A percentile compares a stretch with the other conserved stretches of the same genome.
phyloP scores from a whole-genome alignment of 1,284 basidiomycete genomes.

The Omphalotus olearius region DNA sequence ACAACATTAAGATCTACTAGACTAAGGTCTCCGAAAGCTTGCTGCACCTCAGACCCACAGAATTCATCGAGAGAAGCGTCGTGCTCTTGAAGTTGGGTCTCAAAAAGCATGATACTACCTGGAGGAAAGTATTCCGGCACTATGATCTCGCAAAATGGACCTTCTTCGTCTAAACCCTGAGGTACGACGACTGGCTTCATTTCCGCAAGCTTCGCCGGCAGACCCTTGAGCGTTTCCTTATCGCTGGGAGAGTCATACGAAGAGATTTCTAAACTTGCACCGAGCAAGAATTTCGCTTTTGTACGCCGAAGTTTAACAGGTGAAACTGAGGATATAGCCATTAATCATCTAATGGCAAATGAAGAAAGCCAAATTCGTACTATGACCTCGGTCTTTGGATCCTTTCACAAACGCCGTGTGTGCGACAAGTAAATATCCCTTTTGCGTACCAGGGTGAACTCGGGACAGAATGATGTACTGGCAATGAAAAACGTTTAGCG shows the following conservation, averaged over 20 bases:
- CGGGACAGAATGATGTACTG: constrained; percentile 92
- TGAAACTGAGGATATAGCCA: constrained; percentile 46
- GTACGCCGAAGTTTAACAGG: constrained; percentile 82
- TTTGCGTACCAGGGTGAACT: constrained; percentile 86
- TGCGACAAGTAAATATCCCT: constrained; percentile 86
- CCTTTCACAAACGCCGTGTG: constrained; percentile 87
- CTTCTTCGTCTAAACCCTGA: constrained; percentile 61
- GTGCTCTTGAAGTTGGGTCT: constrained; percentile 73
- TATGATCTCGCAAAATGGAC: constrained; percentile 71
- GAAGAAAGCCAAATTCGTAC: constrained; percentile 42
- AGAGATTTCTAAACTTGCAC: constrained; percentile 67
- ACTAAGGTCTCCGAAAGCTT: constrained; percentile 72
- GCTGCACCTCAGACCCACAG: constrained; percentile 64
- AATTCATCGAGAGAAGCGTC: constrained; percentile 65
- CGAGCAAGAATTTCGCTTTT: constrained; percentile 75
- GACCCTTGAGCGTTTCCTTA: constrained; percentile 59
- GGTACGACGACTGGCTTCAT: constrained; percentile 50
- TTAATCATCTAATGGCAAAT: constrained; percentile 5
- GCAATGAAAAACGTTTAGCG: constrained; percentile 2
- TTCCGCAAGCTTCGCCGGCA: constrained; percentile 69
- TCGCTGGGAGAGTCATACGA: constrained; percentile 61
- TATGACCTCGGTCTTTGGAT: constrained; percentile 71
- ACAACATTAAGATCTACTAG: constrained; percentile 86
- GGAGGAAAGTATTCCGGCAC: constrained; percentile 89
- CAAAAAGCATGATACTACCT: constrained; percentile 87